Evolutionary conservation across 805 yeast species (phyloP).

Genomic region (Candida ovalis): DNA sequence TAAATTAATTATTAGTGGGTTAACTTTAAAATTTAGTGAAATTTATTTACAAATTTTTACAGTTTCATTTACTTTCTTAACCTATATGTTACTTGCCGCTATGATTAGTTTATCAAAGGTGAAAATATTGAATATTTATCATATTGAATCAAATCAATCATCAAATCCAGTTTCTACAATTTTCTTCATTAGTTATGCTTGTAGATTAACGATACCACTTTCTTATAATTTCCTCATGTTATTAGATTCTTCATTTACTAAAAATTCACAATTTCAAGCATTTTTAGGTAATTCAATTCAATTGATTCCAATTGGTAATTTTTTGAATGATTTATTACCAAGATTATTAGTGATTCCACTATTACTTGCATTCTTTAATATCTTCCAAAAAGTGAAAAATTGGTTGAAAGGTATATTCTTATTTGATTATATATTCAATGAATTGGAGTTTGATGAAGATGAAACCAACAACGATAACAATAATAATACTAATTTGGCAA

Average conservation of each 20-base stretch:
- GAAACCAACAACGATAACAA: neutral
- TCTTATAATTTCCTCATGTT: constrained; percentile 75
- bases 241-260: constrained; percentile 35
- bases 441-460: constrained; percentile 28
- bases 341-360: constrained; percentile 71
- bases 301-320: constrained; percentile 67
- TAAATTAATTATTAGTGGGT: constrained; percentile 35
- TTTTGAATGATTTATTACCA: constrained; percentile 73
- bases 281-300: constrained; percentile 76
- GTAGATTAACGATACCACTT: constrained; percentile 78
- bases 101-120: constrained; percentile 63
- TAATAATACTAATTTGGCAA: neutral
- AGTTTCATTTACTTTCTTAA: constrained; percentile 43
- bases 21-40: constrained; percentile 21
- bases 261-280: constrained; percentile 53
- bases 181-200: constrained; percentile 76
- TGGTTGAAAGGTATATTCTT: constrained; percentile 27
- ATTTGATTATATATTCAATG: constrained; percentile 30
- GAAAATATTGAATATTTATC: constrained; percentile 72
- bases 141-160: constrained; percentile 57
- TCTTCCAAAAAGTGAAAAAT: constrained; percentile 58
- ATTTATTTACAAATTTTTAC: constrained; percentile 33
- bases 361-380: constrained; percentile 54
- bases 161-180: constrained; percentile 74
- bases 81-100: constrained; percentile 68